phyloP scores from a whole-genome alignment of 306 rosid species.

The Trichosanthes truncata region DNA sequence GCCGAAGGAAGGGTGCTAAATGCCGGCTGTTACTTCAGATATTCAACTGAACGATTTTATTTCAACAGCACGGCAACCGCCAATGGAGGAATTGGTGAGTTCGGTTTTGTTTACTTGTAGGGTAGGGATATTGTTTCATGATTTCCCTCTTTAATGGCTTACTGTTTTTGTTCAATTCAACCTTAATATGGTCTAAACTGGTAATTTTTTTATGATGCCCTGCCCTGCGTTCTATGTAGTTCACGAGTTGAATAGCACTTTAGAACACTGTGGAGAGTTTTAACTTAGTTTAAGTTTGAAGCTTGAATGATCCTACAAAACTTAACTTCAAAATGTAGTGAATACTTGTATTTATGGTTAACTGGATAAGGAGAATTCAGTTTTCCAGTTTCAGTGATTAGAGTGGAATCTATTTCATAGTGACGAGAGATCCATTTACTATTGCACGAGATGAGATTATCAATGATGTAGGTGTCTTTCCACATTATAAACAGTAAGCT shows the following conservation, averaged over 20 bases:
- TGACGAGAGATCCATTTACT: neutral
- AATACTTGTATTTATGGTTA: neutral
- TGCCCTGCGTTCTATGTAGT: neutral
- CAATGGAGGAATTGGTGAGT: conserved; percentile 24
- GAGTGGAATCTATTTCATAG: neutral
- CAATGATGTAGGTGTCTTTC: neutral
- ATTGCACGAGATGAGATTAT: neutral
- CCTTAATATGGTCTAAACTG: neutral
- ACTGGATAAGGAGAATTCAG: neutral
- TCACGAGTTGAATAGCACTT: neutral
- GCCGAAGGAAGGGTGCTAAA: conserved; percentile 55
- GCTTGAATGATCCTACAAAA: neutral
- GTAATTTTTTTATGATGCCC: neutral
- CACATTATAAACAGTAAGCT: neutral
- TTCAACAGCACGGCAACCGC: conserved; percentile 24
- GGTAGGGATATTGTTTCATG: neutral
- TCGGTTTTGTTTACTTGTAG: neutral
- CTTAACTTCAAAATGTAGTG: neutral
- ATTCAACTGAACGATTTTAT: conserved; percentile 42
- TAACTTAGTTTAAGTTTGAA: neutral
- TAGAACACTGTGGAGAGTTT: neutral
- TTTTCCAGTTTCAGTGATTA: neutral
- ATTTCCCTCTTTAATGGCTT: neutral
- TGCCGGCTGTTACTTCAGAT: conserved; percentile 63
- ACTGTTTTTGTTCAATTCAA: neutral